These are phyloP conservation scores for Gentiana macrophylla DNA, from an alignment of 257 asterid species.

Conservation along the genomic window DNA sequence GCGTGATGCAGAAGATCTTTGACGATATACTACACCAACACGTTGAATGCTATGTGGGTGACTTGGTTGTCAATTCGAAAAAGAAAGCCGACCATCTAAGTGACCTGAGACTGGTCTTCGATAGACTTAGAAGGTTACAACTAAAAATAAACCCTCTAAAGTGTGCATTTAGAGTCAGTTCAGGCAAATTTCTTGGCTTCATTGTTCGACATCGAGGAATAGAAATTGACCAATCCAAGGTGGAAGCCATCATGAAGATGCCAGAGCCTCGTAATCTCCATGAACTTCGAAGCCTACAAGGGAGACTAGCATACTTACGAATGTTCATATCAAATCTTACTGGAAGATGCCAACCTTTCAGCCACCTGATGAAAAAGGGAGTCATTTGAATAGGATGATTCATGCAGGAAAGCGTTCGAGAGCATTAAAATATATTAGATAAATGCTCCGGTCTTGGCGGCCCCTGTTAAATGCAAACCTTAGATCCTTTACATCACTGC, in stretches of 20 bases:
- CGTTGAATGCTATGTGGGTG: too few species aligned
- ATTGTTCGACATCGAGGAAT: background rate
- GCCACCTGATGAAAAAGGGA: background rate
- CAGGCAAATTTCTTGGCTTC: slow-evolving; percentile 1
- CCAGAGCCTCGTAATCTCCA: background rate
- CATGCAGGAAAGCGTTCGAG: background rate
- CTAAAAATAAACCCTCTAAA: slow-evolving; percentile 3
- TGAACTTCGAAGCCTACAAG: slow-evolving; percentile 2
- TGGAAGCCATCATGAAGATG: slow-evolving; percentile 1
- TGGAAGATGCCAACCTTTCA: background rate
- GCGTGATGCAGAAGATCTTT: too few species aligned
- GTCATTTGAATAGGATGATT: background rate
- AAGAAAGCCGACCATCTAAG: too few species aligned
- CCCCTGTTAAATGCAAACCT: background rate
- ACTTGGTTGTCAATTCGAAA: too few species aligned
- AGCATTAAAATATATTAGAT: background rate
- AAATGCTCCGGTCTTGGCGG: background rate
- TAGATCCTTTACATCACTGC: background rate
- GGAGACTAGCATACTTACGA: background rate
- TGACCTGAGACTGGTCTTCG: background rate
- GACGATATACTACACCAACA: too few species aligned
- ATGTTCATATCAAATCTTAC: background rate
- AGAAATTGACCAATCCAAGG: background rate
- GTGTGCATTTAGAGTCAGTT: background rate
- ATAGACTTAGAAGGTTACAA: background rate